Conservation (phyloP, 164 flowering plant species). For the Tetracentron sinense region DNA sequence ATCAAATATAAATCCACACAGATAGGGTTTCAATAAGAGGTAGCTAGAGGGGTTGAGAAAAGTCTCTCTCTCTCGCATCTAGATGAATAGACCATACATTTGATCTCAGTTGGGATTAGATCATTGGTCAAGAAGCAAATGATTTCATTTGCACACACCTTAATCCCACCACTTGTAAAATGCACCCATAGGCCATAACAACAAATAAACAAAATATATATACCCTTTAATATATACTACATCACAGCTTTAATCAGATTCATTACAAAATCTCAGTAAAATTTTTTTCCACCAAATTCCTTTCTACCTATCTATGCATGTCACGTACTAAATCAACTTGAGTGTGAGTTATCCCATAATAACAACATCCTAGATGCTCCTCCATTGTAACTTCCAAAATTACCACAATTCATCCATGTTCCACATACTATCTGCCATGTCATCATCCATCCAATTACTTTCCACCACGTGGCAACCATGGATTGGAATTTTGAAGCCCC, state of each 20-base stretch:
- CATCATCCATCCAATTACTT: no score
- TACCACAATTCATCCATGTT: slow-evolving; percentile 52
- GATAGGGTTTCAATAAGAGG: no score
- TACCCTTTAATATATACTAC: no score
- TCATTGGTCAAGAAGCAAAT: slow-evolving; percentile 4
- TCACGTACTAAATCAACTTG: not conserved
- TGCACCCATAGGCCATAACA: not conserved
- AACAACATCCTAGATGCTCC: slow-evolving; percentile 3
- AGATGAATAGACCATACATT: slow-evolving; percentile 7
- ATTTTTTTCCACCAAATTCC: no score
- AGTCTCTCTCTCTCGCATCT: not conserved
- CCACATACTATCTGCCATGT: slow-evolving; percentile 43
- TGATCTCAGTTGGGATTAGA: not conserved
- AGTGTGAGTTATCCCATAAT: not conserved
- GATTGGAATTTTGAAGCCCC: no score
- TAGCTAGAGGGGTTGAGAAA: no score
- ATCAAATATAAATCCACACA: no score
- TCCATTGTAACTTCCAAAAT: slow-evolving; percentile 21
- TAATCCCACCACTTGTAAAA: slow-evolving; percentile 8
- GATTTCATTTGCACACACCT: slow-evolving; percentile 1
- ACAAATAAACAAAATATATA: not conserved
- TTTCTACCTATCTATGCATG: no score
- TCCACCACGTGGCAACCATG: no score
- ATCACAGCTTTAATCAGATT: no score
- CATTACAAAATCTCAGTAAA: no score